Percentiles rank a stretch among this genome's conserved stretches.
Conservation (phyloP, 2,329 filamentous ascomycete genomes). For the Trichoderma semiorbis region DNA sequence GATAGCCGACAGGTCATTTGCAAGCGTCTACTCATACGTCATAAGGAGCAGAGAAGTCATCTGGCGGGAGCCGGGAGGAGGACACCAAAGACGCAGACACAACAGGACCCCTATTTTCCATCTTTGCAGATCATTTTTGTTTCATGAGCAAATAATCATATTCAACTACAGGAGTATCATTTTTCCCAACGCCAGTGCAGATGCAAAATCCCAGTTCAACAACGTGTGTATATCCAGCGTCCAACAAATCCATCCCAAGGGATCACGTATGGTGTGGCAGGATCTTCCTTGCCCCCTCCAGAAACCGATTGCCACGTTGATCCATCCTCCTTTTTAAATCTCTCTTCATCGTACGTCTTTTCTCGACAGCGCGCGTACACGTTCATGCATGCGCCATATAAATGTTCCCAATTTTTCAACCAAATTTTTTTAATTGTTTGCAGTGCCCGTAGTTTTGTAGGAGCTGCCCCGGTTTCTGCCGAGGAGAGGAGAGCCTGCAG, state of each 20-base stretch:
- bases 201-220: background rate
- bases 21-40: background rate
- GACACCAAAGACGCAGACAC: too few species aligned
- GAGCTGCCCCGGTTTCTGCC: background rate
- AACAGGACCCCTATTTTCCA: background rate
- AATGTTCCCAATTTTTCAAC: background rate
- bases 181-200: background rate
- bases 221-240: background rate
- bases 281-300: background rate
- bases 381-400: background rate
- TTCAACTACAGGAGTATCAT: background rate
- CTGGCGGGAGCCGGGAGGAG: background rate
- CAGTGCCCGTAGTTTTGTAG: constrained; percentile 1
- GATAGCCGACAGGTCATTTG: constrained; percentile 2
- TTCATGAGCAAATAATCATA: background rate
- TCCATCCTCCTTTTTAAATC: background rate
- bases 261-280: background rate
- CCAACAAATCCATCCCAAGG: background rate
- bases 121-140: background rate
- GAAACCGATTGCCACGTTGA: constrained; percentile 3
- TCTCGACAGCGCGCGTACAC: background rate
- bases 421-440: constrained; percentile 6
- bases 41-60: background rate
- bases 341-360: background rate
- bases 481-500: constrained; percentile 23